These are phyloP conservation scores for Lentinula boryana DNA, from an alignment of 768 basidiomycete species.

Conservation along the genomic window DNA sequence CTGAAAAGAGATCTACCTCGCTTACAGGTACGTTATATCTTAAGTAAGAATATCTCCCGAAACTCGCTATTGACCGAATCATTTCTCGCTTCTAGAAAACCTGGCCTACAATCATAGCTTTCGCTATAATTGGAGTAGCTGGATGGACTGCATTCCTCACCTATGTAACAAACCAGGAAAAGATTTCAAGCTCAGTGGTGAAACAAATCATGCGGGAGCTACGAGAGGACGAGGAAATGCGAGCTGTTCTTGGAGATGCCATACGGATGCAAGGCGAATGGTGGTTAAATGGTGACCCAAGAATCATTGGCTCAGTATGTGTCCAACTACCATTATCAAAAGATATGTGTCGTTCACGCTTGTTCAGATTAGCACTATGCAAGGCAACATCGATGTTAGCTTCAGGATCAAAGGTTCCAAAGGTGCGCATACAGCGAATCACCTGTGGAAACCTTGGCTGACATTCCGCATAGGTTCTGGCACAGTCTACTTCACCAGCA, in stretches of 20 bases:
- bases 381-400: constrained; percentile 49
- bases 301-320: constrained; percentile 48
- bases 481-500: constrained; percentile 55
- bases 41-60: background rate
- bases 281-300: constrained; percentile 50
- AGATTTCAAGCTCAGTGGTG: constrained; percentile 46
- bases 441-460: background rate
- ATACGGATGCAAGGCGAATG: constrained; percentile 32
- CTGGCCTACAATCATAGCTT: constrained; percentile 38
- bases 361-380: constrained; percentile 41
- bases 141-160: constrained; percentile 45
- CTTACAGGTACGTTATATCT: background rate
- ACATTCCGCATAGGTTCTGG: constrained; percentile 31
- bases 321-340: constrained; percentile 22
- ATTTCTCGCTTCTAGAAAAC: background rate
- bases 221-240: constrained; percentile 28
- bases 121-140: constrained; percentile 34
- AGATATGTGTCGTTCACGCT: background rate
- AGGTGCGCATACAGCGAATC: constrained; percentile 20
- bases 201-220: constrained; percentile 37
- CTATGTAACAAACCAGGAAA: constrained; percentile 49
- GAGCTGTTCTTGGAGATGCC: constrained; percentile 39
- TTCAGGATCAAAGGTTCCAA: constrained; percentile 47
- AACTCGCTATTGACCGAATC: background rate
- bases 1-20: constrained; percentile 2